Conservation (phyloP, 2,329 filamentous ascomycete species). For the Apiospora pterosperma region DNA sequence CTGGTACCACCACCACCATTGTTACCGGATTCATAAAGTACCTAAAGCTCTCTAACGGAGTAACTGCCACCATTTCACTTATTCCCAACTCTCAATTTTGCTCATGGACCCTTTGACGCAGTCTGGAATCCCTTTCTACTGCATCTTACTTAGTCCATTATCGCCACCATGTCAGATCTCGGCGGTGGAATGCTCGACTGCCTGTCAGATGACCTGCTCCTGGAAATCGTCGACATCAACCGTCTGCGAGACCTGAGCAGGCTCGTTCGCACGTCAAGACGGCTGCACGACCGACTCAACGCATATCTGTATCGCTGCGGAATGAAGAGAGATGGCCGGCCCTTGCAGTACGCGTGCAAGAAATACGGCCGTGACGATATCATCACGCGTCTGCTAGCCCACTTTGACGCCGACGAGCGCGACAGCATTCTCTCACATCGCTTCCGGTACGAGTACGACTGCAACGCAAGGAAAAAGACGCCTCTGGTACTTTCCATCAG, state of each 20-base stretch:
- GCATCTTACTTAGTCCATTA: background rate
- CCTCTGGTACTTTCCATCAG: background rate
- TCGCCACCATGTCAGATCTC: background rate
- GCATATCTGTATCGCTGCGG: background rate
- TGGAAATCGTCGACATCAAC: background rate
- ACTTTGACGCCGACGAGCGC: background rate
- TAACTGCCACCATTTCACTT: background rate
- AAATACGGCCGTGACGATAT: background rate
- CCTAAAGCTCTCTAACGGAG: background rate
- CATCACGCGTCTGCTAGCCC: background rate
- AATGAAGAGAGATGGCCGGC: background rate
- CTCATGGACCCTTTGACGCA: too few species aligned
- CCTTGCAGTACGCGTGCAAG: background rate
- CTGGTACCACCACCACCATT: too few species aligned
- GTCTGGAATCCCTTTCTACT: too few species aligned
- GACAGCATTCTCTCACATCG: background rate
- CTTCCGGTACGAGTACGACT: background rate
- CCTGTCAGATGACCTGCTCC: background rate
- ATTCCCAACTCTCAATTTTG: background rate
- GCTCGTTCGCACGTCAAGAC: background rate
- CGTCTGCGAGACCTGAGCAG: background rate
- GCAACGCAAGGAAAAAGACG: background rate
- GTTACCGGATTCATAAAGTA: too few species aligned
- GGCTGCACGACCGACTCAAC: background rate
- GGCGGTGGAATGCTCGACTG: background rate